A percentile compares a stretch with the other conserved stretches of the same genome.
Evolutionary conservation across 768 basidiomycete species (phyloP).

Genomic region (Daedalea quercina): DNA sequence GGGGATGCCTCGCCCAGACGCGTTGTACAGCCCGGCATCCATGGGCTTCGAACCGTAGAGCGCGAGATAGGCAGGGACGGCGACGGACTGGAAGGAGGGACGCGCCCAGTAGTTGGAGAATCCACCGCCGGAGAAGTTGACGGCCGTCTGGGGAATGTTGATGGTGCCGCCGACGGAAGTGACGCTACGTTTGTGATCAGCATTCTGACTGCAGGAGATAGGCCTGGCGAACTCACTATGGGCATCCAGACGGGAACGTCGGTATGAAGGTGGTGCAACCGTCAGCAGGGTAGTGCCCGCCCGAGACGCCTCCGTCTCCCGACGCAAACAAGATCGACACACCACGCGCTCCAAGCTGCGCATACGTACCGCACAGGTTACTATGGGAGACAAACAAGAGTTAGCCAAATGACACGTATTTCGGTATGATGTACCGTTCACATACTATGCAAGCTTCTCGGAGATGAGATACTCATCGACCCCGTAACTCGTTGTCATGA

Average conservation of each 20-base stretch:
- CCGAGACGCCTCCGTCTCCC: slow-evolving; percentile 62
- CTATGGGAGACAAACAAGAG: no score
- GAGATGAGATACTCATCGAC: slow-evolving; percentile 69
- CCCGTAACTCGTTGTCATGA: slow-evolving; percentile 65
- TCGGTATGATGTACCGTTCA: slow-evolving; percentile 40
- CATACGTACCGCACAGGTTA: slow-evolving; percentile 50
- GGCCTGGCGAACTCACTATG: slow-evolving; percentile 29
- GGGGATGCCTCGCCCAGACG: slow-evolving; percentile 40
- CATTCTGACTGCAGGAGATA: no score
- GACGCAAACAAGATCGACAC: slow-evolving; percentile 58
- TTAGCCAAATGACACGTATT: no score
- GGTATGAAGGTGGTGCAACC: slow-evolving; percentile 43
- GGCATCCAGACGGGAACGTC: slow-evolving; percentile 45
- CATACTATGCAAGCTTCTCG: slow-evolving; percentile 41
- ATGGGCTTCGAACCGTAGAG: slow-evolving; percentile 11
- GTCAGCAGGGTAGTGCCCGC: slow-evolving; percentile 32
- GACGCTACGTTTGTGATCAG: no score
- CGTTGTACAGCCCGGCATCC: slow-evolving; percentile 17
- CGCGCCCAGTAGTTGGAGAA: slow-evolving; percentile 24
- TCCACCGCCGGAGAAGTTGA: slow-evolving; percentile 21
- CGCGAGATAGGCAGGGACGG: slow-evolving; percentile 13
- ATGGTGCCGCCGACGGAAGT: slow-evolving; percentile 23
- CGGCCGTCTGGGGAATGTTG: slow-evolving; percentile 21
- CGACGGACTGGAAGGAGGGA: slow-evolving; percentile 19
- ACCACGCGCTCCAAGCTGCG: slow-evolving; percentile 64